Percentiles rank a stretch among this genome's conserved stretches.
Evolutionary conservation across 306 rosid genomes (phyloP).

Genomic region (Clitoria ternatea): DNA sequence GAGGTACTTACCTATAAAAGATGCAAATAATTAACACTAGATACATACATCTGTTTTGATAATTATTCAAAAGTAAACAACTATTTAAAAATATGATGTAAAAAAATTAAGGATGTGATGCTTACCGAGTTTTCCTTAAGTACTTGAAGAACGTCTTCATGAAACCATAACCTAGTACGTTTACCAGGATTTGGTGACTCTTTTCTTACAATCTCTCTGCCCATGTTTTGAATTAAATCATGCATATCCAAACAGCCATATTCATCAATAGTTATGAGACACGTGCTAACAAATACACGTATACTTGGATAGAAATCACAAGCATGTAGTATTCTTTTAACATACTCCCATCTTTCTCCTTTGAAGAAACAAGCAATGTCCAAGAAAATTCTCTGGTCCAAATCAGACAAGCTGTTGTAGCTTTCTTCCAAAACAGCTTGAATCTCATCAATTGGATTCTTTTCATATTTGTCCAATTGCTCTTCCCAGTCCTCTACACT

Average conservation of each 20-base stretch:
- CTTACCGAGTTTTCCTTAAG: background rate
- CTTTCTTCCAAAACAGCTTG: slow-evolving; percentile 14
- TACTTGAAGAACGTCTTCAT: slow-evolving; percentile 4
- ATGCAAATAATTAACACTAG: background rate
- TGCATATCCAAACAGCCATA: background rate
- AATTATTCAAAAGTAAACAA: background rate
- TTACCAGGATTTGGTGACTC: background rate
- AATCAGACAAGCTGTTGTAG: background rate
- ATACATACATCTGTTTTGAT: background rate
- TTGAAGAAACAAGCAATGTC: slow-evolving; percentile 28
- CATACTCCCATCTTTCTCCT: background rate
- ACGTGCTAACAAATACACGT: background rate
- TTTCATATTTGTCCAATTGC: background rate
- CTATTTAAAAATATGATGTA: background rate
- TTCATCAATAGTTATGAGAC: slow-evolving; percentile 1
- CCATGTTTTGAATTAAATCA: slow-evolving; percentile 24
- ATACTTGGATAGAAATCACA: background rate
- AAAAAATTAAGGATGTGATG: background rate
- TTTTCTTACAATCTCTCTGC: slow-evolving; percentile 14
- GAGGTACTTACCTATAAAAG: background rate
- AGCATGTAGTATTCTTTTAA: background rate
- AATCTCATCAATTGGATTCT: background rate
- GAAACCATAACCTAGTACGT: slow-evolving; percentile 2
- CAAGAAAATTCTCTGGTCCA: slow-evolving; percentile 3
- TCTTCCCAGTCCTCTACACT: background rate